phyloP scores from a whole-genome alignment of 2,329 filamentous ascomycete species.

The Pseudopithomyces chartarum region DNA sequence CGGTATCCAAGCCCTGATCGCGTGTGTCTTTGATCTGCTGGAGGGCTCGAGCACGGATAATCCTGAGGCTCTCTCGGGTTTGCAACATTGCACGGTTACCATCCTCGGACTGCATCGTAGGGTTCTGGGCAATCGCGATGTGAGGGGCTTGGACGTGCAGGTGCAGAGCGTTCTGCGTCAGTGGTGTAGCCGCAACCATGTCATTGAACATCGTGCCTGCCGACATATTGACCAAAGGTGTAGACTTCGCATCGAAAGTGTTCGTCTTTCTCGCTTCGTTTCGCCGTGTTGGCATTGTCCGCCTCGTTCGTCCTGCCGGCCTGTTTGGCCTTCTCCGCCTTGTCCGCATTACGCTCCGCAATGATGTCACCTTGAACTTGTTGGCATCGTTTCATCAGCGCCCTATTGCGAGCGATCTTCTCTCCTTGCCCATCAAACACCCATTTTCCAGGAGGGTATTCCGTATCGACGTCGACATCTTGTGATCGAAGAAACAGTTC shows the following conservation, averaged over 20 bases:
- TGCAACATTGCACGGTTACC: background rate
- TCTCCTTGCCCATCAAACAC: background rate
- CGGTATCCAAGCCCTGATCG: background rate
- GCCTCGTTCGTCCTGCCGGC: background rate
- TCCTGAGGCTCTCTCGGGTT: background rate
- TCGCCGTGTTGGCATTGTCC: too few relatives aligned
- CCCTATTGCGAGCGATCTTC: background rate
- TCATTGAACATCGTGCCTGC: too few relatives aligned
- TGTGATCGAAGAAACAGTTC: background rate
- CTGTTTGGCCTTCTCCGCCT: background rate
- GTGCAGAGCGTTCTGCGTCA: background rate
- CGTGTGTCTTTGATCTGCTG: background rate
- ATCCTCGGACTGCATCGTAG: background rate
- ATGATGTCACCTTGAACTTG: background rate
- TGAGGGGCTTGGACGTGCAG: background rate
- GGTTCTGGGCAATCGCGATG: background rate
- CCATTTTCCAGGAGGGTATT: background rate
- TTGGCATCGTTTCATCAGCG: background rate
- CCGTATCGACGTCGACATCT: background rate
- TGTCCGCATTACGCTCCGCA: background rate
- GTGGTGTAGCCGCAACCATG: background rate
- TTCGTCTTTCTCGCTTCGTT: too few relatives aligned
- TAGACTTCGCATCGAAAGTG: too few relatives aligned
- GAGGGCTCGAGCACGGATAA: background rate
- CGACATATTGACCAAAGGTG: too few relatives aligned